Evolutionary conservation across 192 early-diverging fungal species (phyloP).

Genomic region (Coemansia sp.): DNA sequence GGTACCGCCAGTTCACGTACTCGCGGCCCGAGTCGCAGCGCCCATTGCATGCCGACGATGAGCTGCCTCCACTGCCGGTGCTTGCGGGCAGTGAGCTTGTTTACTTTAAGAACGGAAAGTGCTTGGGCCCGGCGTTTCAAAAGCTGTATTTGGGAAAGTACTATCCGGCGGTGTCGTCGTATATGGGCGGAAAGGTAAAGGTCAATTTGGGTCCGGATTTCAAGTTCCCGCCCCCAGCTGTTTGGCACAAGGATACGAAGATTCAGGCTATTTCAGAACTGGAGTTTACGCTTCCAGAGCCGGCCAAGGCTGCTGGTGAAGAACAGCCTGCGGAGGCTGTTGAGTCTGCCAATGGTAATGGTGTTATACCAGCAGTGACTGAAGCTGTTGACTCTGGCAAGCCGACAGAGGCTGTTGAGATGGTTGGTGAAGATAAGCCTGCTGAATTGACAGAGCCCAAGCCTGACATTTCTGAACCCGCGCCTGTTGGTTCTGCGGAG

Average conservation of each 20-base stretch:
- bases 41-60: slow-evolving; percentile 35
- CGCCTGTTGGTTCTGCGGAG: too few relatives aligned
- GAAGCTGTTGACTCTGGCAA: neutral
- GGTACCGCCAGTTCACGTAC: slow-evolving; percentile 50
- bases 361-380: neutral
- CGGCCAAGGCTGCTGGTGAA: neutral
- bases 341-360: neutral
- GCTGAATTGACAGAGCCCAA: too few relatives aligned
- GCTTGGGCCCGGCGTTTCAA: slow-evolving; percentile 64
- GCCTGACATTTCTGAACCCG: too few relatives aligned
- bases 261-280: slow-evolving; percentile 51
- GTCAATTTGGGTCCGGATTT: slow-evolving; percentile 74
- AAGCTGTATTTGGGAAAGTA: slow-evolving; percentile 74
- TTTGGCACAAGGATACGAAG: slow-evolving; percentile 40
- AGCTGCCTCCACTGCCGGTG: slow-evolving; percentile 51
- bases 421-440: too few relatives aligned
- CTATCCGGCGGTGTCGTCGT: slow-evolving; percentile 71
- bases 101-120: slow-evolving; percentile 67
- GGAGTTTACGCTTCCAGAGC: slow-evolving; percentile 36
- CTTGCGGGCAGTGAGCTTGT: slow-evolving; percentile 59
- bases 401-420: neutral
- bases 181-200: slow-evolving; percentile 61
- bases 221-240: slow-evolving; percentile 57
- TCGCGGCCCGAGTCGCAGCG: slow-evolving; percentile 48
- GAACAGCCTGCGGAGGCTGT: neutral